These are phyloP conservation scores for Sarcodon sp. DNA, from an alignment of 768 basidiomycete genomes.

Conservation along the genomic window DNA sequence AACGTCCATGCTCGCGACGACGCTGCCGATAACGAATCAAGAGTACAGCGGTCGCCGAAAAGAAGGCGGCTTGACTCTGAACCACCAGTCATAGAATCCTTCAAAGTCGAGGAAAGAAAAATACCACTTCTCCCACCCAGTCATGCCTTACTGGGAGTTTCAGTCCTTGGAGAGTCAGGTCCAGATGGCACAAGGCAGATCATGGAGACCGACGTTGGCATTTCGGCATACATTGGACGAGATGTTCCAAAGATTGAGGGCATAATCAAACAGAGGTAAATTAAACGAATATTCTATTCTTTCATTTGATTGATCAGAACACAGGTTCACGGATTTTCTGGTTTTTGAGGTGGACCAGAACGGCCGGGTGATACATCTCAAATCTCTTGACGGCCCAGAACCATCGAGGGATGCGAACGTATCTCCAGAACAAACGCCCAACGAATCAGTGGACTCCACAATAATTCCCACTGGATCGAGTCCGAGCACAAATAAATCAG, in stretches of 20 bases:
- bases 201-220: constrained; percentile 76
- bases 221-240: constrained; percentile 71
- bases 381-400: constrained; percentile 62
- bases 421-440: constrained; percentile 12
- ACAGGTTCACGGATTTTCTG: constrained; percentile 92
- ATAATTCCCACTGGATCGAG: constrained; percentile 1
- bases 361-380: constrained; percentile 69
- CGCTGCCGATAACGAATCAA: neutral
- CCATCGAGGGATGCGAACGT: constrained; percentile 31
- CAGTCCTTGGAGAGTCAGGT: neutral
- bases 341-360: constrained; percentile 86
- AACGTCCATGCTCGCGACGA: neutral
- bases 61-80: neutral
- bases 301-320: neutral
- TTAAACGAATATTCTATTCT: constrained; percentile 1
- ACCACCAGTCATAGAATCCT: neutral
- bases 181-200: constrained; percentile 41
- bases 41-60: neutral
- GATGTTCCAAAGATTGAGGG: constrained; percentile 68
- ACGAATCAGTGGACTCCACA: neutral
- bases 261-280: constrained; percentile 94
- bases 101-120: neutral
- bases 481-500: neutral
- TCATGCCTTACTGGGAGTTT: constrained; percentile 44
- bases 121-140: constrained; percentile 49